Evolutionary conservation across 345 rosid genomes (phyloP), one percentile per base, ranked within the genome.

Genomic region (Hibiscus syriacus): DNA sequence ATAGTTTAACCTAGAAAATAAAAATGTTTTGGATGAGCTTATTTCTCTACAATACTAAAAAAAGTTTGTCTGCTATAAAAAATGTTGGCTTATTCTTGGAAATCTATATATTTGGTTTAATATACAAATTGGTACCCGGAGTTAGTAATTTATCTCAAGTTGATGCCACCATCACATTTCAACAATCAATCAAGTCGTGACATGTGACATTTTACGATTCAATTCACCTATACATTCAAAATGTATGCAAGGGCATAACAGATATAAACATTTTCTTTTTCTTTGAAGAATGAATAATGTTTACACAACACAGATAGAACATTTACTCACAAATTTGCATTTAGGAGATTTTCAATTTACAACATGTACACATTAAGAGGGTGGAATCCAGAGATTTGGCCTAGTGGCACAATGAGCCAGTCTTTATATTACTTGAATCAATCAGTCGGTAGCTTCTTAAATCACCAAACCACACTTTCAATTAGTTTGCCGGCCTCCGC

Each of bases 291-390:
- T 45, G 50, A 45, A 45, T 16, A 45, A 45, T 45, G 50, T 79
- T n/a, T 84, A 82, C 86, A 87, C 75, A 79, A 73, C 80, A 83
- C 70, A 65, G 57, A 73, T 75, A 69, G 63, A 72, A 79, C 77
- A 79, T 76, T 80, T 83, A 85, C 78, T 74, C 85, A 80, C 80
- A 80, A 80, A 85, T 76, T 75, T 67, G 76, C 72, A 72, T 55
- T 30, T 75, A 67, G 69, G 74, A 70, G 49, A 45, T 75, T 71
- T 71, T 78, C 70, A 81, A 88, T 90, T 84, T 90, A 90, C 92
- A 73, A 87, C 92, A 73, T 80, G 77, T 85, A 88, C 93, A 88
- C 93, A 88, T 50, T 74, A 81, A 72, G 76, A 76, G 78, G 63
- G 70, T n/a, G 41, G 76, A 70, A 71, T 78, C 82, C 80, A 76